phyloP scores from a whole-genome alignment of 768 basidiomycete genomes.

The Neoboletus subvelutipes region DNA sequence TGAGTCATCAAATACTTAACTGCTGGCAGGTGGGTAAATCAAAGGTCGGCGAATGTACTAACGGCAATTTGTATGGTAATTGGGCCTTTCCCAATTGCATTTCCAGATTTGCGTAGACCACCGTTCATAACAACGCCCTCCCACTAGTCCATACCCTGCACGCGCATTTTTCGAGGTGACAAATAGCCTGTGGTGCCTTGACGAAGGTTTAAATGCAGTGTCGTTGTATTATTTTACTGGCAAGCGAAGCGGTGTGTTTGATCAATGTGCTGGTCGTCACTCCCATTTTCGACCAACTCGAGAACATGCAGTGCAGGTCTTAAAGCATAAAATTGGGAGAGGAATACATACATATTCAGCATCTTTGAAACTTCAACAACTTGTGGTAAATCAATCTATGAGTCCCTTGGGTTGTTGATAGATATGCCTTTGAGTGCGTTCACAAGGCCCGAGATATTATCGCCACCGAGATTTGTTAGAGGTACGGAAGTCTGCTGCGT shows the following conservation, averaged over 20 bases:
- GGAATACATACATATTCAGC: background rate
- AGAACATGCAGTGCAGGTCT: background rate
- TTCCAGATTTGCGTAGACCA: background rate
- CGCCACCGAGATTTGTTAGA: constrained; percentile 1
- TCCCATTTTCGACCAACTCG: background rate
- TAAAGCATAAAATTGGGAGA: too few relatives aligned
- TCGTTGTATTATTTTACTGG: background rate
- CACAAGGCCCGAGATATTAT: constrained; percentile 11
- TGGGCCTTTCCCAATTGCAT: too few relatives aligned
- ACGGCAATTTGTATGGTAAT: background rate
- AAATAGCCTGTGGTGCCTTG: background rate
- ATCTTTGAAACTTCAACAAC: background rate
- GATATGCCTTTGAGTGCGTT: constrained; percentile 12
- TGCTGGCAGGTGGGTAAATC: too few relatives aligned
- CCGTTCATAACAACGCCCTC: background rate
- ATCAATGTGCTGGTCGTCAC: background rate
- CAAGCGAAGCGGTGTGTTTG: background rate
- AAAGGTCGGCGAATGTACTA: background rate
- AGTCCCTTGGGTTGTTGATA: constrained; percentile 1
- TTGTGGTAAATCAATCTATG: background rate
- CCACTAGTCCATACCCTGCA: background rate
- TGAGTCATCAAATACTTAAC: too few relatives aligned
- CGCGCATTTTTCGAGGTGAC: background rate
- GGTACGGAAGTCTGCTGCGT: background rate
- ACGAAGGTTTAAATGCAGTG: too few relatives aligned